phyloP scores from a whole-genome alignment of 257 asterid species.

The Penstemon newberryi region DNA sequence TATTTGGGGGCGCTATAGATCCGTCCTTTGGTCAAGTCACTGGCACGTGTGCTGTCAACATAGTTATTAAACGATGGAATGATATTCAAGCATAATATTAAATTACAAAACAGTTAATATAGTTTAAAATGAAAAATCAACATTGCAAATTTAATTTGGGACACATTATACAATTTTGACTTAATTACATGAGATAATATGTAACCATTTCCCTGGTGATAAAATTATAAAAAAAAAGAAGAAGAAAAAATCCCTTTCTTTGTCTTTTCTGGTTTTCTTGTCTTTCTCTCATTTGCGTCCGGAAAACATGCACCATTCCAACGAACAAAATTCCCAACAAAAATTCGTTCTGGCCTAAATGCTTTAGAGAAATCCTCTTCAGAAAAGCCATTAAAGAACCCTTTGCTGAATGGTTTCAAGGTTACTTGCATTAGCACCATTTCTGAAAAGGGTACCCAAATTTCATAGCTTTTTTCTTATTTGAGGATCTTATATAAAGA shows the following conservation, averaged over 20 bases:
- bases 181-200: too few species aligned
- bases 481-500: constrained; percentile 4
- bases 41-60: too few species aligned
- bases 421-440: constrained; percentile 18
- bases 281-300: constrained; percentile 44
- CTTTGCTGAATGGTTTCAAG: constrained; percentile 13
- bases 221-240: too few species aligned
- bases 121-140: too few species aligned
- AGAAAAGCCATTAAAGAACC: constrained; percentile 31
- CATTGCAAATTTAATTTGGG: too few species aligned
- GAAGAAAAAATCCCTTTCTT: constrained; percentile 23
- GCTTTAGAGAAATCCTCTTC: constrained; percentile 31
- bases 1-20: too few species aligned
- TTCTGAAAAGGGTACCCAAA: constrained; percentile 19
- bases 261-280: constrained; percentile 27
- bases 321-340: constrained; percentile 65
- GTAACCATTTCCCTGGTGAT: too few species aligned
- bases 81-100: too few species aligned
- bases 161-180: too few species aligned
- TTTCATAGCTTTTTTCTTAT: not conserved
- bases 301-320: constrained; percentile 53
- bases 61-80: too few species aligned
- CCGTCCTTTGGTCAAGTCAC: too few species aligned
- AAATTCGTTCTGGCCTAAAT: constrained; percentile 41
- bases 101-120: too few species aligned